Evolutionary conservation across 345 rosid species (phyloP).

Genomic region (Viola odorata): DNA sequence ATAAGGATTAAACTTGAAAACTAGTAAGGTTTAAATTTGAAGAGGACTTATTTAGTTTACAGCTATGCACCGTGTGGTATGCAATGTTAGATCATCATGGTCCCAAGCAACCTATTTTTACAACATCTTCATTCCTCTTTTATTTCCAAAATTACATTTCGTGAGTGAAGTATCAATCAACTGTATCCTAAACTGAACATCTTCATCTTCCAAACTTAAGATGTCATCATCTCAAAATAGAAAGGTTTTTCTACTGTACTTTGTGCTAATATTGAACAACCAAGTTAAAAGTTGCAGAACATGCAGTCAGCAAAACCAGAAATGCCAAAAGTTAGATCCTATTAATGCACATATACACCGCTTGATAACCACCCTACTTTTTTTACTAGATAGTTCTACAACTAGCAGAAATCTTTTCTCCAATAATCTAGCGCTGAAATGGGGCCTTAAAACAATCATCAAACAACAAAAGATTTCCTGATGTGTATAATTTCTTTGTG

Average conservation of each 20-base stretch:
- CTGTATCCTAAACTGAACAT: background rate
- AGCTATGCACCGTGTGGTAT: too few species aligned
- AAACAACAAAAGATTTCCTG: too few species aligned
- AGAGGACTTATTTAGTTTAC: too few species aligned
- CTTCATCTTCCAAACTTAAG: background rate
- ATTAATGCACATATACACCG: background rate
- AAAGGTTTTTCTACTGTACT: background rate
- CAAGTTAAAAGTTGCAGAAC: too few species aligned
- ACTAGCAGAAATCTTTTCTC: background rate
- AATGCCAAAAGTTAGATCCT: background rate
- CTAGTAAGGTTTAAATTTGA: too few species aligned
- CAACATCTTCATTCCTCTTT: background rate
- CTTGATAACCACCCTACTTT: too few species aligned
- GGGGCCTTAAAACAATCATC: background rate
- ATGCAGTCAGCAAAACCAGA: background rate
- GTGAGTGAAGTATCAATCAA: background rate
- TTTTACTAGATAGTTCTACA: background rate
- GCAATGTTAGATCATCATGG: too few species aligned
- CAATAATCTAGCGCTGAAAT: background rate
- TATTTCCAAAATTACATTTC: background rate
- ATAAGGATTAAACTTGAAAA: too few species aligned
- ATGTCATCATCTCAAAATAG: background rate
- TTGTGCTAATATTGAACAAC: background rate
- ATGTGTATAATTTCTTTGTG: conserved; percentile 8
- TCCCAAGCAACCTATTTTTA: background rate